Base-by-base conservation (phyloP, 495 filamentous ascomycete genomes). In the Tuber umbilicatum region DNA sequence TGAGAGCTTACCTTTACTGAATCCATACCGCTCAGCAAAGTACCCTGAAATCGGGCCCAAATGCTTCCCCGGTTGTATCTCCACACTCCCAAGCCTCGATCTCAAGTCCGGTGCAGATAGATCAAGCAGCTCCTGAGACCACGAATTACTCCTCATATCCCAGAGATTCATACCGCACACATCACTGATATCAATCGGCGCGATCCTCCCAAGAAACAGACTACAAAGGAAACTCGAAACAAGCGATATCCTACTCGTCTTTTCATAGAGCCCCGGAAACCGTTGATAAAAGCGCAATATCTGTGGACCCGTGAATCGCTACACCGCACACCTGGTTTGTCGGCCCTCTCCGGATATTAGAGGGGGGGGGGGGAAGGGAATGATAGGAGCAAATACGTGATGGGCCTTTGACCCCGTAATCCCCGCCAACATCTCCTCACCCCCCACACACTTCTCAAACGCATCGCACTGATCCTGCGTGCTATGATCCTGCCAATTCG, bases 261-360 rank as follows among this genome's bases (percentile, higher is more conserved):
- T 86, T 76, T 87, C 85, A 83, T 99, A 99, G 60, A 93, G 89
- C 5, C 90, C 87, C 4, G 95, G 93, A 77, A 93, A 87, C 74
- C 92, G 92, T 64, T 87, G 86, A 74, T 89, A 89, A 84, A 97
- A 94, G 2, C 93, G 89, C 75, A 97, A 87, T 75, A 99, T 98
- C 83, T 99, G 95, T 6, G 94, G 93, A 21, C 95, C 95, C n/a
- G 95, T 99, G 84, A 99, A 99, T 78, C 95, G 91, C 93, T 98
- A 77, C 43, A 70, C 21, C 1, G 10, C 10, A 43, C 2, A 74
- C n/a, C 4, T 14, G 60, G 81, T 86, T 69, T 86, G 82, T 73
- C 68, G 41, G 70, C 41, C 41, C 19, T 39, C 64, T 70, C 71
- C 70, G 47, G 38, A 64, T 60, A 4, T 2, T 27, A 10, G 50